Percentiles rank a stretch among this genome's conserved stretches.
Conservation (phyloP, 352 stramenopile genomes). For the Phytophthora foliorum region DNA sequence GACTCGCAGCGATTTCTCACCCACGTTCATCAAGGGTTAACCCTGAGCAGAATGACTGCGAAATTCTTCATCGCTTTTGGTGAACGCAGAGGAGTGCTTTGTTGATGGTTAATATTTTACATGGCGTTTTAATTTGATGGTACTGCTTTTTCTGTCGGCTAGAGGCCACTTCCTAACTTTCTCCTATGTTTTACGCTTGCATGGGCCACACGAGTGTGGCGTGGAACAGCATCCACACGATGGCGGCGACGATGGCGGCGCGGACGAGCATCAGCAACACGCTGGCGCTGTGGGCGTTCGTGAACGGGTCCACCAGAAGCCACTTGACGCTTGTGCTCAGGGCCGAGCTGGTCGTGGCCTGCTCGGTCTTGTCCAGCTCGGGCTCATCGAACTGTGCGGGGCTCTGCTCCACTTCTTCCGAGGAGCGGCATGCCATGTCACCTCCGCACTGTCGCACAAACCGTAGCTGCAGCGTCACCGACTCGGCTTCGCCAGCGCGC, state of each 20-base stretch:
- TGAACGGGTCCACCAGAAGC: conserved; percentile 40
- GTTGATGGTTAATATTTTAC: conserved; percentile 45
- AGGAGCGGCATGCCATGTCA: conserved; percentile 28
- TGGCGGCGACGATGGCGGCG: conserved; percentile 39
- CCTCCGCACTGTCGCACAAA: conserved; percentile 34
- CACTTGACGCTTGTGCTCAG: conserved; percentile 38
- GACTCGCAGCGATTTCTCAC: conserved; percentile 67
- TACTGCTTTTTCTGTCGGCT: conserved; percentile 37
- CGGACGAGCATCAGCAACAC: conserved; percentile 53
- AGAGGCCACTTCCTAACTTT: conserved; percentile 24
- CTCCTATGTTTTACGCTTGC: conserved; percentile 28
- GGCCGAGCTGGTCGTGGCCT: neutral
- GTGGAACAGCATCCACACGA: conserved; percentile 53
- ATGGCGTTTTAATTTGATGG: conserved; percentile 36
- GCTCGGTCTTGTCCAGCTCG: conserved; percentile 21
- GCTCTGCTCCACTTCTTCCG: conserved; percentile 37
- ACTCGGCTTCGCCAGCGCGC: conserved; percentile 38
- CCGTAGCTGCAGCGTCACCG: conserved; percentile 46
- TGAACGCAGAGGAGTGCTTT: neutral
- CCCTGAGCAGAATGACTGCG: neutral
- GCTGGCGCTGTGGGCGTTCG: conserved; percentile 33
- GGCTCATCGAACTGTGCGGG: conserved; percentile 8
- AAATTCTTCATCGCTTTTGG: neutral
- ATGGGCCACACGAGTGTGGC: conserved; percentile 32
- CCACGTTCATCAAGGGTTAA: conserved; percentile 36